phyloP scores from a whole-genome alignment of 2,329 filamentous ascomycete genomes.

The Beauveria bassiana region DNA sequence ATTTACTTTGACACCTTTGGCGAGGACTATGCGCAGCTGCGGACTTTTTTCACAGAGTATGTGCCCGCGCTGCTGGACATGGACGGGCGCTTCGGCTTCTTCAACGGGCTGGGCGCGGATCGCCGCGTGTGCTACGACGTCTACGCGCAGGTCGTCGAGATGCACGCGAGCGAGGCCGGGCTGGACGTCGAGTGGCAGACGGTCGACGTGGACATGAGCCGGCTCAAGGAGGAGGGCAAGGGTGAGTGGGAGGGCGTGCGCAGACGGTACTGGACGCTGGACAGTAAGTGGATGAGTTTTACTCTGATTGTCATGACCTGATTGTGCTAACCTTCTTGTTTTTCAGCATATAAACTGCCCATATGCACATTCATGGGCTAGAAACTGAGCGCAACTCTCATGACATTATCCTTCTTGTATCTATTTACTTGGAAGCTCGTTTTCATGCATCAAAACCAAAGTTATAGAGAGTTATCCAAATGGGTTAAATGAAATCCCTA shows the following conservation, averaged over 20 bases:
- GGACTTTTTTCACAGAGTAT: slow-evolving; percentile 79
- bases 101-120: slow-evolving; percentile 89
- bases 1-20: slow-evolving; percentile 99
- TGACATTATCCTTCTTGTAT: background rate
- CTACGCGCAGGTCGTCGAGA: slow-evolving; percentile 84
- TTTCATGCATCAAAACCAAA: background rate
- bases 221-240: slow-evolving; percentile 56
- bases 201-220: slow-evolving; percentile 60
- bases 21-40: slow-evolving; percentile 81
- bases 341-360: slow-evolving; percentile 61
- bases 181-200: slow-evolving; percentile 84
- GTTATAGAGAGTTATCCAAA: background rate
- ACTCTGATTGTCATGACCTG: too few relatives aligned
- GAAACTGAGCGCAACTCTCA: background rate
- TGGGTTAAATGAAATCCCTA: background rate
- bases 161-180: slow-evolving; percentile 82
- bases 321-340: slow-evolving; percentile 17
- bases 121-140: slow-evolving; percentile 92
- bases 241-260: slow-evolving; percentile 84
- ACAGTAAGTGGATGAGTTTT: slow-evolving; percentile 41
- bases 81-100: slow-evolving; percentile 73
- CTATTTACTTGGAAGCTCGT: background rate
- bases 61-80: slow-evolving; percentile 71
- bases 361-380: slow-evolving; percentile 66
- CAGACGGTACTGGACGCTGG: slow-evolving; percentile 82